These are phyloP conservation scores for Aegilops speltoides DNA, from an alignment of 176 grass and related monocot species.

Conservation along the genomic window DNA sequence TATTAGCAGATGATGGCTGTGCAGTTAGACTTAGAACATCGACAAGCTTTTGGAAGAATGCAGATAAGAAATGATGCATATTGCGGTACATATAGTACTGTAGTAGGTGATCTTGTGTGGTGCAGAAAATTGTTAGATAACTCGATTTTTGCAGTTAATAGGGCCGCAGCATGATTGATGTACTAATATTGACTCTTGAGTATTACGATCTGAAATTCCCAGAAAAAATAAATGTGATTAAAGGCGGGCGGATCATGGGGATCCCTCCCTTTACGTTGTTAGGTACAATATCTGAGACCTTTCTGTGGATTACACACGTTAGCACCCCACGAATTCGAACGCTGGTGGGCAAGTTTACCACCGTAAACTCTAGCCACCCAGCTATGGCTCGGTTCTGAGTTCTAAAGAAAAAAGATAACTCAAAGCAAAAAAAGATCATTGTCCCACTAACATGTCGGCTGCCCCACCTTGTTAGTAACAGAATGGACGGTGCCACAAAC, in stretches of 20 bases:
- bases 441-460: background rate
- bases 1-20: background rate
- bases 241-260: background rate
- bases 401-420: background rate
- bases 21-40: background rate
- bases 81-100: background rate
- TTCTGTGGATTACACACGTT: background rate
- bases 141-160: background rate
- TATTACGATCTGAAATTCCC: background rate
- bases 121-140: background rate
- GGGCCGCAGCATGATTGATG: background rate
- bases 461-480: background rate
- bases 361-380: background rate
- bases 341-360: background rate
- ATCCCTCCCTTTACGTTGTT: background rate
- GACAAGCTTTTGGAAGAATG: background rate
- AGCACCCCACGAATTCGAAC: background rate
- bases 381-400: background rate
- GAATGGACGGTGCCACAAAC: background rate
- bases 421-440: background rate
- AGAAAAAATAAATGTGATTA: background rate
- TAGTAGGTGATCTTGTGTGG: background rate
- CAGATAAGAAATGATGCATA: background rate
- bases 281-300: background rate
- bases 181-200: background rate